Evolutionary conservation across 495 filamentous ascomycete species (phyloP).

Genomic region (Penicillium ucsense): DNA sequence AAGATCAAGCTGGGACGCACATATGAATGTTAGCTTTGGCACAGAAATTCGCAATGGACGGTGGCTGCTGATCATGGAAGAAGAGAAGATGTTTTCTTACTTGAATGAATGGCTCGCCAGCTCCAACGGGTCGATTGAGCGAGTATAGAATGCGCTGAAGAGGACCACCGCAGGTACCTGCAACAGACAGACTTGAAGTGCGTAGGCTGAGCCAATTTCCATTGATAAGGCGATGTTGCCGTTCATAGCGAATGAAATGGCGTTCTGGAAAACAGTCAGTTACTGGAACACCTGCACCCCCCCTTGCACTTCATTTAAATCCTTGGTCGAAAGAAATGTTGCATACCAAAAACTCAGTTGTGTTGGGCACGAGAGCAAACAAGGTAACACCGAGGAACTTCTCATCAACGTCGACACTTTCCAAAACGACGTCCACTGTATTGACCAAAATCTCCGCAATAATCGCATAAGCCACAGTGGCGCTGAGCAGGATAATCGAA

Average conservation of each 20-base stretch:
- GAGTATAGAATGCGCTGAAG: slow-evolving; percentile 62
- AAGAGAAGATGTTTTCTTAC: slow-evolving; percentile 26
- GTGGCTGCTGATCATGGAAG: too few relatives aligned
- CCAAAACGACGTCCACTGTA: slow-evolving; percentile 88
- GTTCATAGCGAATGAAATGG: slow-evolving; percentile 99
- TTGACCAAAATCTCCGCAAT: slow-evolving; percentile 96
- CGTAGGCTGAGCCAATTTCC: slow-evolving; percentile 98
- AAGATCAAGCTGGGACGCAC: slow-evolving; percentile 70
- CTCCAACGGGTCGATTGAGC: slow-evolving; percentile 43
- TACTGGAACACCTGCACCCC: not conserved
- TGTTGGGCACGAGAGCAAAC: slow-evolving; percentile 95
- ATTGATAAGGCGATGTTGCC: slow-evolving; percentile 99
- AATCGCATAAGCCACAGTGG: slow-evolving; percentile 86
- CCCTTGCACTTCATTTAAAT: not conserved
- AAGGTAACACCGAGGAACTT: slow-evolving; percentile 97
- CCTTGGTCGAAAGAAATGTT: not conserved
- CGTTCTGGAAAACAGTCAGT: slow-evolving; percentile 58
- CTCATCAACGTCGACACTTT: slow-evolving; percentile 84
- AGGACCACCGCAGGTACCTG: slow-evolving; percentile 91
- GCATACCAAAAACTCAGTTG: slow-evolving; percentile 87
- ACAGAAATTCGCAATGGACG: too few relatives aligned
- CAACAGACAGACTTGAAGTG: slow-evolving; percentile 92
- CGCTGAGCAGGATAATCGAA: slow-evolving; percentile 76
- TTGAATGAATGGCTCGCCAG: slow-evolving; percentile 72
- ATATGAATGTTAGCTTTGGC: not conserved